Evolutionary conservation across 2,329 filamentous ascomycete genomes (phyloP).

Genomic region (Botryotinia convoluta): DNA sequence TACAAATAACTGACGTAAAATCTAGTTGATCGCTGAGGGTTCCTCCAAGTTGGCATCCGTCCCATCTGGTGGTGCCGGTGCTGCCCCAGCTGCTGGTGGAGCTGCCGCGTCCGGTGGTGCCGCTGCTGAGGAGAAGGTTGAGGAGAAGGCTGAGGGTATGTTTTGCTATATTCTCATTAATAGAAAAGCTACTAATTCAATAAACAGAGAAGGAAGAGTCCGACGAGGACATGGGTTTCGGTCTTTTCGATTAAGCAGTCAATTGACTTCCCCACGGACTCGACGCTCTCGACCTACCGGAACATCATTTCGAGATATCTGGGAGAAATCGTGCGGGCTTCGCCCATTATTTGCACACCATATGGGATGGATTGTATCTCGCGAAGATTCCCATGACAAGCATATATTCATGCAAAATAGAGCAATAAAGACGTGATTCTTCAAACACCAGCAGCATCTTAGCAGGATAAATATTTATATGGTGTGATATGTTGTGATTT

Average conservation of each 20-base stretch:
- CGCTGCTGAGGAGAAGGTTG: slow-evolving; percentile 61
- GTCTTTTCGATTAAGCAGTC: slow-evolving; percentile 68
- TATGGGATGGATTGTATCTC: slow-evolving; percentile 28
- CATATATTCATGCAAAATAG: slow-evolving; percentile 34
- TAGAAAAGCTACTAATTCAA: slow-evolving; percentile 29
- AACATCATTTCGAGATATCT: slow-evolving; percentile 30
- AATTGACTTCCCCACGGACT: slow-evolving; percentile 28
- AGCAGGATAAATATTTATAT: neutral
- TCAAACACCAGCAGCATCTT: slow-evolving; percentile 22
- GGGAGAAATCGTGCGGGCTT: slow-evolving; percentile 36
- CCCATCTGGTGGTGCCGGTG: slow-evolving; percentile 83
- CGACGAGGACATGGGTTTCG: slow-evolving; percentile 75
- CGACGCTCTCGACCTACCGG: slow-evolving; percentile 30
- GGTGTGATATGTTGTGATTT: neutral
- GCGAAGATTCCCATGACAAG: slow-evolving; percentile 28
- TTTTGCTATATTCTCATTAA: slow-evolving; percentile 40
- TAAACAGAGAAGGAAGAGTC: slow-evolving; percentile 62
- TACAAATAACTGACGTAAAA: slow-evolving; percentile 28
- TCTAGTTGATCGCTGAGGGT: slow-evolving; percentile 85
- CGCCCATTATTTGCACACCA: slow-evolving; percentile 34
- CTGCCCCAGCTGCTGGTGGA: slow-evolving; percentile 62
- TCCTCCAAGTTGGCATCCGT: slow-evolving; percentile 95
- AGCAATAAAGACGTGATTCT: slow-evolving; percentile 38
- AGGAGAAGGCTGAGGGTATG: slow-evolving; percentile 81
- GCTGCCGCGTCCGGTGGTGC: slow-evolving; percentile 64